Percentiles rank a stretch among this genome's conserved stretches.
These are phyloP conservation scores for Podospora pseudopauciseta DNA, from an alignment of 495 filamentous ascomycete species.

Conservation along the genomic window DNA sequence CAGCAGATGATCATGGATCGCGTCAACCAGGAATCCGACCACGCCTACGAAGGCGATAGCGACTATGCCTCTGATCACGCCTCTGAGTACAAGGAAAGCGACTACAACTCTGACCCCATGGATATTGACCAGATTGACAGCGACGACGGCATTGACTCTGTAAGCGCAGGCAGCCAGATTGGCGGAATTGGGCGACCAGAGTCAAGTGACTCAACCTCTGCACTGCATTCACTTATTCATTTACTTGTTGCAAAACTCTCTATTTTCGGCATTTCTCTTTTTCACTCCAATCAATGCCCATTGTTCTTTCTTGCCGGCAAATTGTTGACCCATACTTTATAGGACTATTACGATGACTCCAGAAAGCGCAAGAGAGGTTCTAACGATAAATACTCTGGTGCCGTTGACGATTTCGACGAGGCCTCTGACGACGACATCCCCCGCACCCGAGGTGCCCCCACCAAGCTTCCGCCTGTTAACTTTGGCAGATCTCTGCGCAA, in stretches of 20 bases:
- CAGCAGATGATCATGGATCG: neutral
- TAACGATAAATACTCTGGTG: constrained; percentile 18
- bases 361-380: constrained; percentile 25
- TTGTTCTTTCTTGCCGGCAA: neutral
- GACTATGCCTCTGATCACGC: neutral
- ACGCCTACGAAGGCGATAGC: neutral
- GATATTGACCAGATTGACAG: neutral
- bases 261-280: neutral
- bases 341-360: constrained; percentile 13
- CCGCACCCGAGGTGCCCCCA: constrained; percentile 5
- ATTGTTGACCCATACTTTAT: constrained; percentile 7
- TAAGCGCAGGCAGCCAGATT: neutral
- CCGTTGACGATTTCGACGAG: constrained; percentile 33
- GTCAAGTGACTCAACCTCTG: neutral
- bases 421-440: constrained; percentile 28
- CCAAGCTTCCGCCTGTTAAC: constrained; percentile 1
- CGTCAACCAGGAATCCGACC: neutral
- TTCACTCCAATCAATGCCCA: neutral
- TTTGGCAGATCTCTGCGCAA: constrained; percentile 24
- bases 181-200: neutral
- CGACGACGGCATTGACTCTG: neutral
- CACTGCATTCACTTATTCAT: neutral
- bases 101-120: neutral
- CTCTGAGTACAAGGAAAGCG: neutral
- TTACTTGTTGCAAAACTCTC: neutral